Evolutionary conservation across 768 basidiomycete species (phyloP).

Genomic region (Russula virescens): DNA sequence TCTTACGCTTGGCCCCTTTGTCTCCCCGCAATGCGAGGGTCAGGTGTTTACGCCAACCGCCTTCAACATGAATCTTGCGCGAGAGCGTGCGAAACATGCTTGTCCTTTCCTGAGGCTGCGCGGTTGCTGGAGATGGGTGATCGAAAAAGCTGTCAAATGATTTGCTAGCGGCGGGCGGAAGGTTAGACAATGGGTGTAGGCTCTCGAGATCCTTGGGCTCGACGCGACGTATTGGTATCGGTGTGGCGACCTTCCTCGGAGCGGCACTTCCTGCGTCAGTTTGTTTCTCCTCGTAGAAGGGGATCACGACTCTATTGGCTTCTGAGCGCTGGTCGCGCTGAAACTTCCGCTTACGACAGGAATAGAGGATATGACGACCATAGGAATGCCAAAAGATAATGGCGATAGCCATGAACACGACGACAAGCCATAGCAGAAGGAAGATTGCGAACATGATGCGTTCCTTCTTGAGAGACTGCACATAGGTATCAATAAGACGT

Average conservation of each 20-base stretch:
- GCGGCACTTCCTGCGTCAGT: slow-evolving; percentile 26
- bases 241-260: slow-evolving; percentile 28
- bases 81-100: slow-evolving; percentile 6
- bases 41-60: slow-evolving; percentile 20
- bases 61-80: slow-evolving; percentile 25
- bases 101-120: background rate
- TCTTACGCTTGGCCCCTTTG: slow-evolving; percentile 21
- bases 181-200: slow-evolving; percentile 21
- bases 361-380: slow-evolving; percentile 37
- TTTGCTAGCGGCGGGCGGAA: slow-evolving; percentile 34
- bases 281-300: slow-evolving; percentile 25
- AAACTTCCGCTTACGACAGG: slow-evolving; percentile 41
- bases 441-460: slow-evolving; percentile 80
- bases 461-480: slow-evolving; percentile 68
- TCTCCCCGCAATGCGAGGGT: slow-evolving; percentile 26
- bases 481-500: slow-evolving; percentile 67
- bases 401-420: slow-evolving; percentile 71
- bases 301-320: slow-evolving; percentile 25
- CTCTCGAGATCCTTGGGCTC: slow-evolving; percentile 41
- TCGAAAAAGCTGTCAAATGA: slow-evolving; percentile 45
- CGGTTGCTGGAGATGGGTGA: slow-evolving; percentile 26
- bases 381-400: slow-evolving; percentile 72
- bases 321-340: slow-evolving; percentile 24
- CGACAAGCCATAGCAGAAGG: slow-evolving; percentile 75
- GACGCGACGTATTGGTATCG: slow-evolving; percentile 31